Evolutionary conservation across 2,329 filamentous ascomycete genomes (phyloP).

Genomic region (Cladosporium cucumerinum): DNA sequence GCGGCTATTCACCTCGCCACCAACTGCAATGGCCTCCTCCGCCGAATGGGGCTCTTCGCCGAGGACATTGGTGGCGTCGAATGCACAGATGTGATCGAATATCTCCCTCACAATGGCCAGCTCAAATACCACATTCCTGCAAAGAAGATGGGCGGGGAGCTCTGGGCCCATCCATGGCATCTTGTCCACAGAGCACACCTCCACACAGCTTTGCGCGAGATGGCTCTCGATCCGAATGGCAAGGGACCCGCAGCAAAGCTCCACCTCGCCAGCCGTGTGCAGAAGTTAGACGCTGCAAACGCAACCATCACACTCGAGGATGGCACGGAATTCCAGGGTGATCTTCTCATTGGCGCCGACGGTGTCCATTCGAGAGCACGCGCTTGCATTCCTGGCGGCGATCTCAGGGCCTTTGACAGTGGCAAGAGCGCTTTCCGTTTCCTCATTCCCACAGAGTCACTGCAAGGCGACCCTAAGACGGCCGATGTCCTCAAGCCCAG

Average conservation of each 20-base stretch:
- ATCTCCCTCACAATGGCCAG: conserved; percentile 18
- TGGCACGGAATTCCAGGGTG: conserved; percentile 28
- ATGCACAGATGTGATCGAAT: conserved; percentile 21
- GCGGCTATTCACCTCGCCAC: conserved; percentile 62
- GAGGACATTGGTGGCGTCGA: conserved; percentile 19
- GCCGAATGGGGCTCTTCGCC: conserved; percentile 26
- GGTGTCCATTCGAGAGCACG: conserved; percentile 31
- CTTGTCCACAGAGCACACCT: conserved; percentile 32
- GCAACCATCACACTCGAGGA: conserved; percentile 28
- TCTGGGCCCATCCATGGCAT: conserved; percentile 31
- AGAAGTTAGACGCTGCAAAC: conserved; percentile 23
- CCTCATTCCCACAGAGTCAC: conserved; percentile 47
- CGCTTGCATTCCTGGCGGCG: conserved; percentile 23
- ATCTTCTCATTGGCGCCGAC: conserved; percentile 34
- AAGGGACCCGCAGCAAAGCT: conserved; percentile 27
- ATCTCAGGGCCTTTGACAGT: conserved; percentile 30
- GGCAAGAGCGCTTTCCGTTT: conserved; percentile 60
- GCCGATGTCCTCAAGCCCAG: conserved; percentile 27
- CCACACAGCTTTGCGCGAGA: conserved; percentile 29
- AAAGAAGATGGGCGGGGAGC: conserved; percentile 19
- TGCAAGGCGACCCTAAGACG: conserved; percentile 41
- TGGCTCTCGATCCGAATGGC: conserved; percentile 24
- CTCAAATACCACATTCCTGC: conserved; percentile 18
- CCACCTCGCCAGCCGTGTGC: conserved; percentile 25
- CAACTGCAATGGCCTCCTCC: conserved; percentile 58